These are phyloP conservation scores for Chloris gayana DNA, from an alignment of 176 grass and related monocot genomes.

Conservation along the genomic window DNA sequence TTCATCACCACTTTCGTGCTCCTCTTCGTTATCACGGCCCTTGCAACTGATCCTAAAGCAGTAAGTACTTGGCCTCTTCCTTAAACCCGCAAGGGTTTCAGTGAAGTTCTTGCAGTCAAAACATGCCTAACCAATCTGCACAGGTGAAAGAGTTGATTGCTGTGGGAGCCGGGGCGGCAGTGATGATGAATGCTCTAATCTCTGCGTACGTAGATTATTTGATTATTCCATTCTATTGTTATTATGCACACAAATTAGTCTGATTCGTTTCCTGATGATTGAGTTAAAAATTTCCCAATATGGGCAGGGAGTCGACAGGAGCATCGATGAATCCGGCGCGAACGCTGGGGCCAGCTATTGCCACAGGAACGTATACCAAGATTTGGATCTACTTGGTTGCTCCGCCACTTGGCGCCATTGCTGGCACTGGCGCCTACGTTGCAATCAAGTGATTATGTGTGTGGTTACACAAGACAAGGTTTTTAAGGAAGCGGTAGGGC, in stretches of 20 bases:
- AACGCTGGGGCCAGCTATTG: conserved; percentile 57
- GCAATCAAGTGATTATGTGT: conserved; percentile 35
- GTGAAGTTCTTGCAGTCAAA: neutral
- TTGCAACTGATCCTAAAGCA: conserved; percentile 48
- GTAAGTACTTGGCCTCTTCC: conserved; percentile 11
- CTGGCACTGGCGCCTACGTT: conserved; percentile 45
- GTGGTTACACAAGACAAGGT: neutral
- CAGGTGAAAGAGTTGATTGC: conserved; percentile 50
- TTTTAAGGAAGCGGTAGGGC: neutral
- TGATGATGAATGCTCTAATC: conserved; percentile 46
- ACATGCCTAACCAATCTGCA: neutral
- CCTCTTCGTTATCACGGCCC: conserved; percentile 64
- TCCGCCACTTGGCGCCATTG: conserved; percentile 47
- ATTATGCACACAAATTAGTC: neutral
- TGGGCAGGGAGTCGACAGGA: conserved; percentile 46
- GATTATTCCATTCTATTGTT: neutral
- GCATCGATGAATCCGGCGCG: conserved; percentile 68
- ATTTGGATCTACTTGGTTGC: conserved; percentile 66
- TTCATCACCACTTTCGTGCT: conserved; percentile 67
- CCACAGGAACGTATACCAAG: conserved; percentile 46
- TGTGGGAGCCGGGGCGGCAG: conserved; percentile 32
- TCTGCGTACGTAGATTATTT: conserved; percentile 33
- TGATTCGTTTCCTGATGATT: neutral
- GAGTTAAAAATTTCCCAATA: neutral
- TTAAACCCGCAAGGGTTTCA: neutral